phyloP scores from a whole-genome alignment of 2,329 filamentous ascomycete species.

The Sporothrix schenckii region DNA sequence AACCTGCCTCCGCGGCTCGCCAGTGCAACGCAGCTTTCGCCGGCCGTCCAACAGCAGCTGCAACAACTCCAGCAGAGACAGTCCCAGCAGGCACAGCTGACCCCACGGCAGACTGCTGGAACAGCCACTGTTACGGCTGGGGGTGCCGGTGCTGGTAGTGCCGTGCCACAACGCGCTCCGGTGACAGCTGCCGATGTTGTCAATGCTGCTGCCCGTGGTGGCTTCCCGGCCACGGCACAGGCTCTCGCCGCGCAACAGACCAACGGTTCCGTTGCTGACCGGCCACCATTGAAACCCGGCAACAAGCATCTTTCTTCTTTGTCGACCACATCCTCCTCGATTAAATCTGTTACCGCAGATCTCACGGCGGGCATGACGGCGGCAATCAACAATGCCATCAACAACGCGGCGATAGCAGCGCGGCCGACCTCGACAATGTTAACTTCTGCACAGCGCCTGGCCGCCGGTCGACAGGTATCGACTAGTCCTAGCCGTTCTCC shows the following conservation, averaged over 20 bases:
- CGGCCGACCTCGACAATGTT: conserved; percentile 22
- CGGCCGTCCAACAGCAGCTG: conserved; percentile 14
- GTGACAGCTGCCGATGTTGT: conserved; percentile 6
- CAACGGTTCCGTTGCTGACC: background rate
- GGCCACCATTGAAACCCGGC: background rate
- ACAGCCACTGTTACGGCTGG: background rate
- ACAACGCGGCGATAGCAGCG: conserved; percentile 27
- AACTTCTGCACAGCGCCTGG: conserved; percentile 27
- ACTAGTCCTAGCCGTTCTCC: background rate
- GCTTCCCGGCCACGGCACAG: conserved; percentile 13
- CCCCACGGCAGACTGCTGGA: background rate
- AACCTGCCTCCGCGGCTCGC: background rate
- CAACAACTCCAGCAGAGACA: conserved; percentile 19
- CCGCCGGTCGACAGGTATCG: background rate
- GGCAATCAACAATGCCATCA: conserved; percentile 29
- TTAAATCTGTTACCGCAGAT: conserved; percentile 1
- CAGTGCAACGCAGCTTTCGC: background rate
- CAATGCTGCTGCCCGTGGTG: conserved; percentile 1
- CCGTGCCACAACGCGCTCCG: background rate
- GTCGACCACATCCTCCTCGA: conserved; percentile 3
- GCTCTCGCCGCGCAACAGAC: conserved; percentile 8
- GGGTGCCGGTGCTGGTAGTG: background rate
- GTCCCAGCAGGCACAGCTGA: background rate
- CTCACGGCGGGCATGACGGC: conserved; percentile 32
- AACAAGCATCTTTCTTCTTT: background rate